Base-by-base conservation (phyloP, 2,329 filamentous ascomycete genomes). In the Blumeria hordei region DNA sequence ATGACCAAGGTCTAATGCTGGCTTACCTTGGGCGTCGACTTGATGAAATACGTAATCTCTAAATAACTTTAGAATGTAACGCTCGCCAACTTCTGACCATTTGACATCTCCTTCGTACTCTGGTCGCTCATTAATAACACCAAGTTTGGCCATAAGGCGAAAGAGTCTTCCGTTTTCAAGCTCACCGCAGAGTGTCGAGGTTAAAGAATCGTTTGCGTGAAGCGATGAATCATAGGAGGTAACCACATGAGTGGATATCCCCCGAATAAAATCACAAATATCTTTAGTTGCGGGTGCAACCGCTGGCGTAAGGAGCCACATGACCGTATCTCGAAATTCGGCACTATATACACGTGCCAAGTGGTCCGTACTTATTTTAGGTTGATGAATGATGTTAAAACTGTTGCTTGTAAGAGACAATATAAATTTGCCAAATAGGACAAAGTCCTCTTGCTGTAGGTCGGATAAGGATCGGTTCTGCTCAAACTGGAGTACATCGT, bases 41-140 rank as follows among this genome's bases (percentile, higher is more conserved):
- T 94, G 88, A 67, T 98, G 92, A 69, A 96, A 98, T 43, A 95
- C 86, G 63, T 93, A 96, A 68, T 98, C 92, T 53, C 92, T 79
- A 72, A 96, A 96, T 8, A 98, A 75, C 69, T 94, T 95, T 59
- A 98, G 73, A 65, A 86, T 84, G 66, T 94, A 96, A 33, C 88
- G 79, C 63, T 94, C 87, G 32, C 90, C 90, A 51, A 85, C 92
- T 67, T 96, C 90, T 4, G 87, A 85, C 90, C 92, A 98, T 52
- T 77, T 73, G 0, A 75, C 71, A 58, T 88, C 83, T 43, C 80
- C 79, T 54, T 86, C 84, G 58, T 84, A 83, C 64, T 96, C 90
- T 1, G 83, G 85, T 10, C 92, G 80, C 67, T 98, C 92, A 63
- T 92, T 92, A 65, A 98, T 80, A 56, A 85, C 76, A 58, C 85